Evolutionary conservation across 495 filamentous ascomycete species (phyloP).

Genomic region (Hapsidospora chrysogenum): DNA sequence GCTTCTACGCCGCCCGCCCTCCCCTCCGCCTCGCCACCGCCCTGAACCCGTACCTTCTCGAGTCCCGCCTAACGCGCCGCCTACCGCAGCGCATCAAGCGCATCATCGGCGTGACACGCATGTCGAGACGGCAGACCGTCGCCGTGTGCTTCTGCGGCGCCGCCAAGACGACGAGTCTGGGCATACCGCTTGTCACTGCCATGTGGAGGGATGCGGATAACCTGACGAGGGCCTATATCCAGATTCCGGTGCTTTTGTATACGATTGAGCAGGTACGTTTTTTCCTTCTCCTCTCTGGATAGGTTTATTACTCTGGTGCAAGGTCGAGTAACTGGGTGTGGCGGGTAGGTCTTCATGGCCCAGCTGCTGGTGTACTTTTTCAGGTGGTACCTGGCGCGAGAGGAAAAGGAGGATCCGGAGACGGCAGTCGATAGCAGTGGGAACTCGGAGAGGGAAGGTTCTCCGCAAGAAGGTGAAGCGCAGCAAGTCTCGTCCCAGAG

Average conservation of each 20-base stretch:
- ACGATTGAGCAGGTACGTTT: conserved; percentile 29
- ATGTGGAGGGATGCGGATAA: conserved; percentile 36
- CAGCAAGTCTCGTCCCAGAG: too few species aligned
- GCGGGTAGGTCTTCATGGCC: conserved; percentile 28
- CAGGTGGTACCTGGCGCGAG: conserved; percentile 24
- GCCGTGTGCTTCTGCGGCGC: conserved; percentile 40
- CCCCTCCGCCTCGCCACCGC: conserved; percentile 9
- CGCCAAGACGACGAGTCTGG: conserved; percentile 37
- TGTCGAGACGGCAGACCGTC: conserved; percentile 30
- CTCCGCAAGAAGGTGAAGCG: too few species aligned
- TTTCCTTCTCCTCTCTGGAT: background rate
- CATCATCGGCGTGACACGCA: conserved; percentile 15
- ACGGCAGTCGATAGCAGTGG: background rate
- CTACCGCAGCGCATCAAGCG: conserved; percentile 8
- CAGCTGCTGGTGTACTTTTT: conserved; percentile 38
- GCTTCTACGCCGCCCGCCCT: conserved; percentile 28
- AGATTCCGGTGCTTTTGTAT: conserved; percentile 36
- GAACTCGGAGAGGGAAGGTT: too few species aligned
- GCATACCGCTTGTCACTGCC: conserved; percentile 33
- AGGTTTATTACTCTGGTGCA: background rate
- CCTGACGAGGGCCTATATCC: conserved; percentile 31
- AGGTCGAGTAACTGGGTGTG: background rate
- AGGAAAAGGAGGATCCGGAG: conserved; percentile 7
- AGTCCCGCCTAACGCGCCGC: conserved; percentile 7
- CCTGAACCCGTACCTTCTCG: conserved; percentile 10